Conservation (phyloP, 495 filamentous ascomycete genomes). For the Chaetomium cochliodes region DNA sequence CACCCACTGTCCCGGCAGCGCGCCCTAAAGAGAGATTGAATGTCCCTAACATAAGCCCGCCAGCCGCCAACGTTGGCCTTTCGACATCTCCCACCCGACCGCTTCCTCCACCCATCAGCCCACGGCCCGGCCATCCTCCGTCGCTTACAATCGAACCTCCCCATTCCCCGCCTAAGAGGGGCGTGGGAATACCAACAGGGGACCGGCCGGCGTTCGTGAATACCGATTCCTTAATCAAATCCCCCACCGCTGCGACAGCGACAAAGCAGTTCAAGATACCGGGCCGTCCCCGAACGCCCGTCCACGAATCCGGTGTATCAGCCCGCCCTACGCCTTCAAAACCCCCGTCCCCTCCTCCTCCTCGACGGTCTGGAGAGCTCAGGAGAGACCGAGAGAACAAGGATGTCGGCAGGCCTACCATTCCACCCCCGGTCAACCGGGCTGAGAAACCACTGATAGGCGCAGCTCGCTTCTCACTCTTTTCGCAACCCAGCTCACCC, state of each 20-base stretch:
- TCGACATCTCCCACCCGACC: slow-evolving; percentile 34
- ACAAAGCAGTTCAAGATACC: slow-evolving; percentile 53
- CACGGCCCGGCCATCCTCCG: slow-evolving; percentile 60
- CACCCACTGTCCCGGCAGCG: slow-evolving; percentile 52
- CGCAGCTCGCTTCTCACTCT: slow-evolving; percentile 37
- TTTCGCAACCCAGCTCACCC: slow-evolving; percentile 30
- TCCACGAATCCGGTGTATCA: slow-evolving; percentile 46
- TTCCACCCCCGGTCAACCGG: slow-evolving; percentile 71
- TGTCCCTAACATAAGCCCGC: slow-evolving; percentile 27
- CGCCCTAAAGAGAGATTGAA: slow-evolving; percentile 42
- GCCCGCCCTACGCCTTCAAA: slow-evolving; percentile 42
- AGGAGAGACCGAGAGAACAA: slow-evolving; percentile 42
- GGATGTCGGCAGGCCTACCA: slow-evolving; percentile 35
- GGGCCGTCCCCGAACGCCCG: slow-evolving; percentile 52
- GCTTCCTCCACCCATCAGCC: slow-evolving; percentile 40
- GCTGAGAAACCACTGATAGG: slow-evolving; percentile 72
- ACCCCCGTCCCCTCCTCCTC: slow-evolving; percentile 56
- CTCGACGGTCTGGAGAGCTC: slow-evolving; percentile 46
- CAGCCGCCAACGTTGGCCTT: slow-evolving; percentile 23
- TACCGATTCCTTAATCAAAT: slow-evolving; percentile 49
- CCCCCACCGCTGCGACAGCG: slow-evolving; percentile 51
- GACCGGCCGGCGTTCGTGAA: slow-evolving; percentile 44
- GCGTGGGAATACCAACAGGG: slow-evolving; percentile 38
- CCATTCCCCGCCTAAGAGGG: slow-evolving; percentile 64
- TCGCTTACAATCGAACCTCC: slow-evolving; percentile 73